phyloP scores from a whole-genome alignment of 495 filamentous ascomycete species.

The Cairneyella variabilis region DNA sequence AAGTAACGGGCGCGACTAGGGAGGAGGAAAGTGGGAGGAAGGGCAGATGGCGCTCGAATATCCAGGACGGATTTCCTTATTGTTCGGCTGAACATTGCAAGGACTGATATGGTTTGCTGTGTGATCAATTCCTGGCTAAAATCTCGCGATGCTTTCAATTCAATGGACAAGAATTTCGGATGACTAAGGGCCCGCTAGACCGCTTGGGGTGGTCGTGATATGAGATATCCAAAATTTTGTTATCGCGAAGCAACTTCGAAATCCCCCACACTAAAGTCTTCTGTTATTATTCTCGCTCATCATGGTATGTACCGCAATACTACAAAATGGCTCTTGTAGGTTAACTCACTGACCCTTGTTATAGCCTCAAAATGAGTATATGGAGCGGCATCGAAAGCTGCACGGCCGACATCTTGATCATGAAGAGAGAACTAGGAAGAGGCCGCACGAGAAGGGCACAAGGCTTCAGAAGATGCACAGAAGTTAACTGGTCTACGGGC shows the following conservation, averaged over 20 bases:
- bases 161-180: not conserved
- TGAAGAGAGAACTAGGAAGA: constrained; percentile 88
- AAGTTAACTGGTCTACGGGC: constrained; percentile 86
- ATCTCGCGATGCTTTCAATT: not conserved
- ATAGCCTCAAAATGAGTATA: constrained; percentile 35
- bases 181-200: constrained; percentile 10
- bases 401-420: constrained; percentile 79
- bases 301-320: constrained; percentile 7
- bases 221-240: constrained; percentile 3
- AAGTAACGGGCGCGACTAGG: constrained; percentile 25
- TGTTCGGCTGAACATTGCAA: constrained; percentile 24
- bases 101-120: not conserved
- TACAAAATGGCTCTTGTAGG: not conserved
- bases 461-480: constrained; percentile 81
- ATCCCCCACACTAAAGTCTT: not conserved
- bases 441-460: constrained; percentile 80
- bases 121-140: not conserved
- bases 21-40: constrained; percentile 37
- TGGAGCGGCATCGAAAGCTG: constrained; percentile 76
- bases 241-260: constrained; percentile 9
- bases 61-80: constrained; percentile 20
- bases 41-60: constrained; percentile 27
- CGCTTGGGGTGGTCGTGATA: not conserved
- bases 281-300: constrained; percentile 2
- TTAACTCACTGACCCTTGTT: not conserved